A percentile compares a stretch with the other conserved stretches of the same genome.
These are phyloP conservation scores for Globisporangium rhizosaccharum DNA, from an alignment of 352 stramenopile genomes.

Conservation along the genomic window DNA sequence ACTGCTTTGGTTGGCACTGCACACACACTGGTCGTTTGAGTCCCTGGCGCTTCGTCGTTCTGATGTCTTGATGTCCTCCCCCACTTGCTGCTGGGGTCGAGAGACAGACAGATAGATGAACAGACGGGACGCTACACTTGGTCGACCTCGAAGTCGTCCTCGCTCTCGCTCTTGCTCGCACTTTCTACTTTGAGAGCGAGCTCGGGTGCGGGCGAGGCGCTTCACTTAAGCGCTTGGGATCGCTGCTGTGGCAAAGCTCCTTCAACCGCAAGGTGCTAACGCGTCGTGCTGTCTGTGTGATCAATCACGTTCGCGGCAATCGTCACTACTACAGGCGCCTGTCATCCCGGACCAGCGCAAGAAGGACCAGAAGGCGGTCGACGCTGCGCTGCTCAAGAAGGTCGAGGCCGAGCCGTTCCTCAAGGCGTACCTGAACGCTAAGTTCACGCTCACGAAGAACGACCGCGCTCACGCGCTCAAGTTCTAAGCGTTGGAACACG, in stretches of 20 bases:
- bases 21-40: background rate
- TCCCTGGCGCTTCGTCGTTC: background rate
- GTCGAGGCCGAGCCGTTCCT: slow-evolving; percentile 90
- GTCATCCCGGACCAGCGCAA: slow-evolving; percentile 97
- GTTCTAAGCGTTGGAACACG: slow-evolving; percentile 89
- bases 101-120: too few relatives aligned
- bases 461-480: slow-evolving; percentile 98
- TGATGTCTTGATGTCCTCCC: background rate
- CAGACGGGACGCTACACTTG: background rate
- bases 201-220: background rate
- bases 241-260: slow-evolving; percentile 87
- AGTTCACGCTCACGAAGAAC: slow-evolving; percentile 97
- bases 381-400: slow-evolving; percentile 88
- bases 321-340: slow-evolving; percentile 45
- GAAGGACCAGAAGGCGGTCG: slow-evolving; percentile 98
- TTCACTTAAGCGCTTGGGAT: slow-evolving; percentile 86
- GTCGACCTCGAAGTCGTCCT: background rate
- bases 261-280: slow-evolving; percentile 23
- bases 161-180: background rate
- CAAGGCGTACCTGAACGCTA: slow-evolving; percentile 97
- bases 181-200: background rate
- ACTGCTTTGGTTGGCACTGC: background rate
- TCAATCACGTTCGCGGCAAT: background rate
- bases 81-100: background rate
- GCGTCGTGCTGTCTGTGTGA: slow-evolving; percentile 20